These are phyloP conservation scores for Tetrahymena elliotti DNA, from an alignment of 73 alveolate genomes.

Conservation along the genomic window DNA sequence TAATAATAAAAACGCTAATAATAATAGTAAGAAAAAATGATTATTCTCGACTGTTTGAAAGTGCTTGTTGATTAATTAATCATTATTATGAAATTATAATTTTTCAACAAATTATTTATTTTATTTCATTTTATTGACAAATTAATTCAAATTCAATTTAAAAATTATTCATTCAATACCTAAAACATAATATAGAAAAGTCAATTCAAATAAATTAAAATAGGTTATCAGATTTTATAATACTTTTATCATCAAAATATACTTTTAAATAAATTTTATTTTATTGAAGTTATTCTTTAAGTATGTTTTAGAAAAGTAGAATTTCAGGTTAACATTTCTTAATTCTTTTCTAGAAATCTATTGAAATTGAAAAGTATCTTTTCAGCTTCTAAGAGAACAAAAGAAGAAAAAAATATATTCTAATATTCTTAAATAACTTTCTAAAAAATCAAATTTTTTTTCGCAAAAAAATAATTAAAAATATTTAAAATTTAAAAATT, in stretches of 20 bases:
- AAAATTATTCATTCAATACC: too few relatives aligned
- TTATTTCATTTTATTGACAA: too few relatives aligned
- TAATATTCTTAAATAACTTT: background rate
- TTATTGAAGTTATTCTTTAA: too few relatives aligned
- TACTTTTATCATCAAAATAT: background rate
- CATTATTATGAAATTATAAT: too few relatives aligned
- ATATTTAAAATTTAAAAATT: background rate
- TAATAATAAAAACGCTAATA: background rate
- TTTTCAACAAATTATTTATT: too few relatives aligned
- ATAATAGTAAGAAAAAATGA: background rate
- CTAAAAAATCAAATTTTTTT: background rate
- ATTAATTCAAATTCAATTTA: too few relatives aligned
- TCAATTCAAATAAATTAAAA: too few relatives aligned
- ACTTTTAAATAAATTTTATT: too few relatives aligned
- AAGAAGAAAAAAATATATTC: background rate
- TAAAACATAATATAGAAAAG: background rate
- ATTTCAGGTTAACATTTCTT: background rate
- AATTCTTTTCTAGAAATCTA: background rate
- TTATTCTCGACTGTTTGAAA: too few relatives aligned
- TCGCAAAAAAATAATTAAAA: background rate
- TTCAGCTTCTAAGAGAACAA: background rate
- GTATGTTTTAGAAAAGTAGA: background rate
- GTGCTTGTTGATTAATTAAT: too few relatives aligned
- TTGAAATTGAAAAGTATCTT: background rate
- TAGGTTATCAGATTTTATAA: background rate